These are phyloP conservation scores for Vitis hybrid DNA, from an alignment of 177 flowering plant species.

Conservation along the genomic window DNA sequence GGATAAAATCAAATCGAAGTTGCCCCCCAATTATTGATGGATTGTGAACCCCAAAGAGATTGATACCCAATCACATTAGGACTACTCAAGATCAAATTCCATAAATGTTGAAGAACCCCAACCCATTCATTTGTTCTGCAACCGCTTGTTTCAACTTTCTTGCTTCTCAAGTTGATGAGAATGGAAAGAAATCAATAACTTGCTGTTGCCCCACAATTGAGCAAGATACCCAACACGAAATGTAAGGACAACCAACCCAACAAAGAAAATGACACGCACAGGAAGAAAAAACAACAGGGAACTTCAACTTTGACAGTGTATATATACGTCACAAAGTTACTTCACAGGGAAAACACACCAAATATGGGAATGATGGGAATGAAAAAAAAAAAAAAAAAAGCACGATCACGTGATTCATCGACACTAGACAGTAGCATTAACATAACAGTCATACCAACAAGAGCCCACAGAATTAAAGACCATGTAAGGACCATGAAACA, in stretches of 20 bases:
- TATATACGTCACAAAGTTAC: neutral
- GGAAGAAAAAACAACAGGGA: neutral
- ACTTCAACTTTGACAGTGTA: neutral
- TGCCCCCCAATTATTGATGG: neutral
- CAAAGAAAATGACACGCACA: neutral
- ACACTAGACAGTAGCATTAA: slow-evolving; percentile 13
- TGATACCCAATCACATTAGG: slow-evolving; percentile 1
- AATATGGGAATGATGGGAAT: slow-evolving; percentile 11
- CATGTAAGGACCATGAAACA: slow-evolving; percentile 14
- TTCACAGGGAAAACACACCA: slow-evolving; percentile 1
- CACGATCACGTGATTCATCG: slow-evolving; percentile 42
- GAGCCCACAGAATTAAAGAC: slow-evolving; percentile 29
- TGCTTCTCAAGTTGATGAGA: slow-evolving; percentile 3
- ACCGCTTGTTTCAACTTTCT: neutral
- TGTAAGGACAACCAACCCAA: neutral
- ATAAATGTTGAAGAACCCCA: slow-evolving; percentile 19
- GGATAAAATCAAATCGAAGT: neutral
- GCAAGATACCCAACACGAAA: slow-evolving; percentile 2
- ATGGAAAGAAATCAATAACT: slow-evolving; percentile 6
- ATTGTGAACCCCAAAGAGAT: neutral
- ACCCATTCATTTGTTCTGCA: slow-evolving; percentile 1
- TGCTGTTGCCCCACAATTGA: slow-evolving; percentile 2
- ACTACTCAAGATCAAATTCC: neutral
- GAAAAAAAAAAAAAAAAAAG: slow-evolving; percentile 20
- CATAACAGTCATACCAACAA: slow-evolving; percentile 16